Conservation (phyloP, 306 rosid species). For the Begonia fuchsioides region DNA sequence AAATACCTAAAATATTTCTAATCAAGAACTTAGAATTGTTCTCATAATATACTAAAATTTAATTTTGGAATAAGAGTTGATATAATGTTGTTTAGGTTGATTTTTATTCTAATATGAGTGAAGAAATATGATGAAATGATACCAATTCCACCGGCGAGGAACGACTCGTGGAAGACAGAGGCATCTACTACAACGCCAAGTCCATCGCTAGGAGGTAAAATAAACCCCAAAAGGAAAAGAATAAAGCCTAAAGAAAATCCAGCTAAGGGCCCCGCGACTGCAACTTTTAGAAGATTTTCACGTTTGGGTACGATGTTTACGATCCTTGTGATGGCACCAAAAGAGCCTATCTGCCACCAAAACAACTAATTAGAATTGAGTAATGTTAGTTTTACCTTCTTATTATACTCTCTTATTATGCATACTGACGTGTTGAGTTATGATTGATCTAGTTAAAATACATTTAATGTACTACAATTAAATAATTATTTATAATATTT, state of each 20-base stretch:
- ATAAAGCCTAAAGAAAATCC: constrained; percentile 73
- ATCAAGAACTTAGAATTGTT: no score
- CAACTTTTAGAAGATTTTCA: constrained; percentile 88
- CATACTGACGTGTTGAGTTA: no score
- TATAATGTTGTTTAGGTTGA: no score
- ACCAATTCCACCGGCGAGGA: constrained; percentile 93
- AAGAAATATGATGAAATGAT: constrained; percentile 13
- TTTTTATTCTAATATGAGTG: no score
- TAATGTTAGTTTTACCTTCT: no score
- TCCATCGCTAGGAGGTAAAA: constrained; percentile 86
- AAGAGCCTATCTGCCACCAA: constrained; percentile 3
- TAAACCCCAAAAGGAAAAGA: constrained; percentile 70
- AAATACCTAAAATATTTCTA: no score
- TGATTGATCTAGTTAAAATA: no score
- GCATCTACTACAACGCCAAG: constrained; percentile 67
- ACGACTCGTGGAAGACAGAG: constrained; percentile 91
- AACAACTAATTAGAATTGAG: background rate
- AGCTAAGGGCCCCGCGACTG: constrained; percentile 88
- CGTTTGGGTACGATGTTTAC: constrained; percentile 77
- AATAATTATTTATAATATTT: no score
- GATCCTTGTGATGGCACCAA: constrained; percentile 69
- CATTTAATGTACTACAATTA: no score
- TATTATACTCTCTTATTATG: no score
- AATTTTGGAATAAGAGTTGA: no score
- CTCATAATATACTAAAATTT: no score